phyloP scores from a whole-genome alignment of 2,329 filamentous ascomycete genomes.

The Cytospora schulzeri region DNA sequence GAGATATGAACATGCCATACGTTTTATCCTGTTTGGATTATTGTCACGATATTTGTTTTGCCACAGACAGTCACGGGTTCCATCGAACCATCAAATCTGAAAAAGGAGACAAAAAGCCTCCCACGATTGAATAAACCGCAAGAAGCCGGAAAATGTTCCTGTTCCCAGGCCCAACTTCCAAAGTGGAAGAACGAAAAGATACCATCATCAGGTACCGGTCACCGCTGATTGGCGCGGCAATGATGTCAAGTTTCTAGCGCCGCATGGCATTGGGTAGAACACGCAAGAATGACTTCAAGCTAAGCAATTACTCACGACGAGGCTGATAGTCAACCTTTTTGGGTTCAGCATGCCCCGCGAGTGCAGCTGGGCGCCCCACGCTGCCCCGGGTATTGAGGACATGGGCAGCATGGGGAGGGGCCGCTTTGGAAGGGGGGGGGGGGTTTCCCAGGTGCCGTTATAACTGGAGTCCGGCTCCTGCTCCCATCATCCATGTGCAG shows the following conservation, averaged over 20 bases:
- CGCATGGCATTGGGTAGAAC: slow-evolving; percentile 11
- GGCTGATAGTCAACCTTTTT: slow-evolving; percentile 27
- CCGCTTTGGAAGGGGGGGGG: too few relatives aligned
- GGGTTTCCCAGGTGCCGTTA: not conserved
- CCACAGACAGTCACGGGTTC: slow-evolving; percentile 3
- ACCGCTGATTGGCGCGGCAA: slow-evolving; percentile 27
- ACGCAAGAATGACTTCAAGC: slow-evolving; percentile 18
- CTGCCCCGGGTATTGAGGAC: not conserved
- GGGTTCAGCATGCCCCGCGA: slow-evolving; percentile 11
- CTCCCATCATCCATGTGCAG: not conserved
- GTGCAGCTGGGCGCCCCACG: slow-evolving; percentile 12
- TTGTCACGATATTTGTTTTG: not conserved
- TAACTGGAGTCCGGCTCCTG: not conserved
- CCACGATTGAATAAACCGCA: not conserved
- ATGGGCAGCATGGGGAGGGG: too few relatives aligned
- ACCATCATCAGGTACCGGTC: slow-evolving; percentile 16
- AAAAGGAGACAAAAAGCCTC: not conserved
- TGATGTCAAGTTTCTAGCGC: slow-evolving; percentile 14
- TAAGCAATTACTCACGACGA: slow-evolving; percentile 21
- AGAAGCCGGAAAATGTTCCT: not conserved
- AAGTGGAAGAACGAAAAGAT: not conserved
- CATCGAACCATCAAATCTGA: not conserved
- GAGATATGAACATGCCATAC: slow-evolving; percentile 10
- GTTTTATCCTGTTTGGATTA: slow-evolving; percentile 1
- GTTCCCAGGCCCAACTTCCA: slow-evolving; percentile 3